phyloP scores from a whole-genome alignment of 1,139 yeast genomes.

The Scheffersomyces quercinus region DNA sequence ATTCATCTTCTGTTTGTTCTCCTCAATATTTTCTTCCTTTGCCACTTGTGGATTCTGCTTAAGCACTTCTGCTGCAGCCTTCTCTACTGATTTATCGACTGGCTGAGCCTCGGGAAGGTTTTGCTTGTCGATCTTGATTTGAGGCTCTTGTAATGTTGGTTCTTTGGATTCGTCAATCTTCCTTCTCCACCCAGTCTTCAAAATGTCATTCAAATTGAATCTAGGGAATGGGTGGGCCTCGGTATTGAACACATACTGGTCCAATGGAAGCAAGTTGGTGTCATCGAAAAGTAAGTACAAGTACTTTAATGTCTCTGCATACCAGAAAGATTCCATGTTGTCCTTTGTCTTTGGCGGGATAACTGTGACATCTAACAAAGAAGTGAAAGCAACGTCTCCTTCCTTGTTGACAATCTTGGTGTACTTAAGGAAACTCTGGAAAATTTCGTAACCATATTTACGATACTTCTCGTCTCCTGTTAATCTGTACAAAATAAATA shows the following conservation, averaged over 20 bases:
- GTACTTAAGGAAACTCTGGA: constrained; percentile 65
- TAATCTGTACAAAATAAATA: constrained; percentile 76
- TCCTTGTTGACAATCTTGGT: constrained; percentile 51
- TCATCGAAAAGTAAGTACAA: constrained; percentile 79
- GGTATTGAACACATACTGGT: constrained; percentile 79
- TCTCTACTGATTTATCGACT: constrained; percentile 40
- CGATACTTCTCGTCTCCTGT: constrained; percentile 83
- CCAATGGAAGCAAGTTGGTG: constrained; percentile 56
- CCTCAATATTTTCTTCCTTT: constrained; percentile 23
- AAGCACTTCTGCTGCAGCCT: constrained; percentile 38
- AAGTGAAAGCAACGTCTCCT: constrained; percentile 63
- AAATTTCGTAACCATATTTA: constrained; percentile 88
- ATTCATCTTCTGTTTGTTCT: constrained; percentile 26
- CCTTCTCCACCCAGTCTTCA: constrained; percentile 67
- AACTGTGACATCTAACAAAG: constrained; percentile 63
- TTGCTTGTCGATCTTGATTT: constrained; percentile 27
- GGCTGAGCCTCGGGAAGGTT: constrained; percentile 47
- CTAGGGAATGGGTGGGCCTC: constrained; percentile 93
- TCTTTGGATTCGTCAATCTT: constrained; percentile 20
- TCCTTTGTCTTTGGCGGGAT: constrained; percentile 58
- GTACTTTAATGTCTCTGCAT: constrained; percentile 90
- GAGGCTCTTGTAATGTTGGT: constrained; percentile 18
- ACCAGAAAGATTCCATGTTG: constrained; percentile 92
- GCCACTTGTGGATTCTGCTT: constrained; percentile 33
- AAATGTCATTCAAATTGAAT: constrained; percentile 54